Base-by-base conservation (phyloP, 495 filamentous ascomycete genomes). In the Staphylotrichum tortipilum region DNA sequence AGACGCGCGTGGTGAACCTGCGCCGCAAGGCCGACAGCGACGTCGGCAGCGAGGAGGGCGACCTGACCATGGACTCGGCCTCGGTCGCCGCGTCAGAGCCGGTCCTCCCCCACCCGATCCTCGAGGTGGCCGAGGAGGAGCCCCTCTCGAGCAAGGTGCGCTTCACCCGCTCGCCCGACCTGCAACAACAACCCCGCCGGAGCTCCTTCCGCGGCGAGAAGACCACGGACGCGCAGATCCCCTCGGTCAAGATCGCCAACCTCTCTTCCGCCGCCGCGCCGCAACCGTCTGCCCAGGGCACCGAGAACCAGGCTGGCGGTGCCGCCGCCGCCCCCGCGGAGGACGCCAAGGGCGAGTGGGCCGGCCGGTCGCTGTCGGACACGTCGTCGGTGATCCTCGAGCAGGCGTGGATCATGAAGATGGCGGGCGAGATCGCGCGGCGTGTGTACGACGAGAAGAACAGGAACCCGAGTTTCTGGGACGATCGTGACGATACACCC, bases 1-100 rank as follows among this genome's bases (percentile, higher is more conserved):
- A 95, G 78, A 89, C 81, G 52, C 79, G 92, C n/a, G 86, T 98
- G 24, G 88, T 98, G 50, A 89, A 97, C 62, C 68, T 98, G 36
- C 84, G 90, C 6, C 75, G 77, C 33, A 81, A 76, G 61, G 66
- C 76, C 34, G 75, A 78, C 29, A 72, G 73, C n/a, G 75, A 80
- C 53, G 77, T 74, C 31, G 58, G 54, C 38, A 76, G 70, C 42
- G 74, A 78, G 29, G 50, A 51, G 19, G 71, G 67, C 23, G 73
- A 75, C 17, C 54, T 39, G 17, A 37, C 53, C 10, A 68, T 69
- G 17, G 71, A 73, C 40, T 61, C 65, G 5, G 55, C 56, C 24
- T 73, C 63, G 19, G 48, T 62, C 6, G 51, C 75, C 41, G 68
- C 67, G 30, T 82, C 78, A 6, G 80, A 81, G 40, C 69, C 72